phyloP scores from a whole-genome alignment of 2,329 filamentous ascomycete genomes.

The Chalaropsis thielavioides region DNA sequence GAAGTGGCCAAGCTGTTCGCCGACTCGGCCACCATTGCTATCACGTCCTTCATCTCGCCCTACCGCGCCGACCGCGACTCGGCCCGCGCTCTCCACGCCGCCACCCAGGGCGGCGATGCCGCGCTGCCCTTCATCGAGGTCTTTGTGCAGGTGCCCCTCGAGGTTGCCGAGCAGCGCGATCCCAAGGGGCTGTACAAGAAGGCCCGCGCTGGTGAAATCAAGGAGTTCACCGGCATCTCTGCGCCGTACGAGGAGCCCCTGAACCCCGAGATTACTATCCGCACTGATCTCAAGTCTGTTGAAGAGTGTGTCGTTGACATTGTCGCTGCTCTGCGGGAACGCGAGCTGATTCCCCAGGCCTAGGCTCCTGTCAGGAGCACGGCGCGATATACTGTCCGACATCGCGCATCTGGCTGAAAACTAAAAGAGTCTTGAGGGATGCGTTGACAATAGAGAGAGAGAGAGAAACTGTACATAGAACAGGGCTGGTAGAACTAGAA shows the following conservation, averaged over 20 bases:
- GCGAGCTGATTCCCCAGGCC: constrained; percentile 31
- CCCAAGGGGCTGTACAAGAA: constrained; percentile 98
- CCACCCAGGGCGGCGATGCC: constrained; percentile 40
- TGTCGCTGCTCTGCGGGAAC: constrained; percentile 58
- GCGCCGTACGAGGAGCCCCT: constrained; percentile 87
- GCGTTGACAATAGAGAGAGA: neutral
- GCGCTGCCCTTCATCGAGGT: constrained; percentile 84
- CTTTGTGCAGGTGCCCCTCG: constrained; percentile 78
- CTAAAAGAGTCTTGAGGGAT: neutral
- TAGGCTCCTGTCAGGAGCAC: neutral
- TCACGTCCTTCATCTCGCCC: constrained; percentile 94
- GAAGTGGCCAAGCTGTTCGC: constrained; percentile 97
- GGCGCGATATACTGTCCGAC: neutral
- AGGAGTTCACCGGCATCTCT: constrained; percentile 91
- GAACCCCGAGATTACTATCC: constrained; percentile 74
- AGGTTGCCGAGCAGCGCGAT: constrained; percentile 86
- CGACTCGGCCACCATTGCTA: constrained; percentile 70
- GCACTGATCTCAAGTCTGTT: constrained; percentile 66
- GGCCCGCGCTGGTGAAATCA: constrained; percentile 82
- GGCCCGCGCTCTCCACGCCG: constrained; percentile 65
- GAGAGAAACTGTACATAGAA: neutral
- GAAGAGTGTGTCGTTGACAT: constrained; percentile 83
- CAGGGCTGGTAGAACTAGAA: neutral
- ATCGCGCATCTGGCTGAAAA: too few species aligned
- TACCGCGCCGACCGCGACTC: constrained; percentile 76